Percentiles rank a stretch among this genome's conserved stretches.
Evolutionary conservation across 129 eudicot species (phyloP).

Genomic region (Arctium minus): DNA sequence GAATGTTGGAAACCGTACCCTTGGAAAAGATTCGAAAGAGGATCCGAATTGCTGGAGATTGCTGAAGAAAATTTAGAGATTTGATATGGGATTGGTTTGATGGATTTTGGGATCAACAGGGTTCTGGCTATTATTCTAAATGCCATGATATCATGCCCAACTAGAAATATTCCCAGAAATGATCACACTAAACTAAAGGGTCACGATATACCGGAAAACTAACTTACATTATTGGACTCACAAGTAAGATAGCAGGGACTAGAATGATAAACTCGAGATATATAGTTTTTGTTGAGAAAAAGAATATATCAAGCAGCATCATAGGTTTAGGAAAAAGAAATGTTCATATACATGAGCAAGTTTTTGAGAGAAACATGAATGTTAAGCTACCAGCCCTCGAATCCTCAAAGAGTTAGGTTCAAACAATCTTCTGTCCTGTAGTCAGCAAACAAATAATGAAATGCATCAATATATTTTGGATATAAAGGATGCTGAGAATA

Average conservation of each 20-base stretch:
- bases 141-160: slow-evolving; percentile 71
- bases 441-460: background rate
- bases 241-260: slow-evolving; percentile 79
- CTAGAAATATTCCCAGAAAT: slow-evolving; percentile 61
- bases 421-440: background rate
- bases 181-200: slow-evolving; percentile 4
- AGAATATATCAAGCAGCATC: slow-evolving; percentile 79
- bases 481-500: background rate
- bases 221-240: slow-evolving; percentile 22
- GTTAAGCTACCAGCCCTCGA: background rate
- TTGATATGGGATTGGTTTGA: slow-evolving; percentile 14
- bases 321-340: background rate
- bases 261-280: slow-evolving; percentile 62
- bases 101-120: slow-evolving; percentile 11
- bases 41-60: slow-evolving; percentile 24
- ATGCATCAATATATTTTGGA: background rate
- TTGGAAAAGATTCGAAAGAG: slow-evolving; percentile 42
- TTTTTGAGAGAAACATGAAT: background rate
- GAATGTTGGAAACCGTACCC: slow-evolving; percentile 64
- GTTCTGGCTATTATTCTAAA: slow-evolving; percentile 25
- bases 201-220: background rate
- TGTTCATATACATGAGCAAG: background rate
- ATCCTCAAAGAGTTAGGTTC: background rate
- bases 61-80: slow-evolving; percentile 20
- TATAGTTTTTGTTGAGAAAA: slow-evolving; percentile 49